A percentile compares a stretch with the other conserved stretches of the same genome.
Evolutionary conservation across 129 eudicot genomes (phyloP).

Genomic region (Tagetes erecta): DNA sequence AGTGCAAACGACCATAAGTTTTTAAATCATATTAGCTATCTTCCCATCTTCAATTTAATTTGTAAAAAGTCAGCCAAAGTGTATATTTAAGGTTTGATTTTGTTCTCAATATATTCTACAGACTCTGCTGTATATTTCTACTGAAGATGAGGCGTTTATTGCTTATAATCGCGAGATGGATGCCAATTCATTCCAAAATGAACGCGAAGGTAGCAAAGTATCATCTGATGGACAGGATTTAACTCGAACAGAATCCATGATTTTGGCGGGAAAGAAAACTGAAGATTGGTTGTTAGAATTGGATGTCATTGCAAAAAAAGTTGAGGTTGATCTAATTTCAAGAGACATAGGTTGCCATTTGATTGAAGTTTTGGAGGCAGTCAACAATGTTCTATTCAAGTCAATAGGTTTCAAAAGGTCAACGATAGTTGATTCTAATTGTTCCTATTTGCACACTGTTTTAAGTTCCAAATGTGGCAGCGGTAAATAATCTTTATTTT

Average conservation of each 20-base stretch:
- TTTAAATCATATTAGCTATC: neutral
- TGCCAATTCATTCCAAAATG: constrained; percentile 45
- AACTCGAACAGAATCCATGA: constrained; percentile 46
- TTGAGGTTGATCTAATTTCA: constrained; percentile 63
- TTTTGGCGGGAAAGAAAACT: constrained; percentile 55
- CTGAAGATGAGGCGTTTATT: constrained; percentile 76
- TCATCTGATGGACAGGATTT: constrained; percentile 32
- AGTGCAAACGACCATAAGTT: neutral
- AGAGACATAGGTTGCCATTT: constrained; percentile 81
- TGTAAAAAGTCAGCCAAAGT: neutral
- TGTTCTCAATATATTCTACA: constrained; percentile 23
- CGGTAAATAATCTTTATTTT: constrained; percentile 38
- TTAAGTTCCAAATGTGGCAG: constrained; percentile 64
- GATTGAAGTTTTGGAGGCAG: constrained; percentile 76
- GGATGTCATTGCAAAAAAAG: constrained; percentile 72
- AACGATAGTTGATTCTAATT: constrained; percentile 62
- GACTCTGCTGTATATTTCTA: constrained; percentile 74
- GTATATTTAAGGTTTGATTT: neutral
- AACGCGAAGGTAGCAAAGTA: constrained; percentile 38
- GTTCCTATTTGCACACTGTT: constrained; percentile 70
- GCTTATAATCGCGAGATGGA: constrained; percentile 66
- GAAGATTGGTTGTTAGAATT: constrained; percentile 63
- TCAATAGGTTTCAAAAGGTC: constrained; percentile 62
- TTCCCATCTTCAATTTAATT: neutral
- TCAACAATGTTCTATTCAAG: constrained; percentile 66